These are phyloP conservation scores for Cordyceps javanica DNA, from an alignment of 2,329 filamentous ascomycete species.

Conservation along the genomic window DNA sequence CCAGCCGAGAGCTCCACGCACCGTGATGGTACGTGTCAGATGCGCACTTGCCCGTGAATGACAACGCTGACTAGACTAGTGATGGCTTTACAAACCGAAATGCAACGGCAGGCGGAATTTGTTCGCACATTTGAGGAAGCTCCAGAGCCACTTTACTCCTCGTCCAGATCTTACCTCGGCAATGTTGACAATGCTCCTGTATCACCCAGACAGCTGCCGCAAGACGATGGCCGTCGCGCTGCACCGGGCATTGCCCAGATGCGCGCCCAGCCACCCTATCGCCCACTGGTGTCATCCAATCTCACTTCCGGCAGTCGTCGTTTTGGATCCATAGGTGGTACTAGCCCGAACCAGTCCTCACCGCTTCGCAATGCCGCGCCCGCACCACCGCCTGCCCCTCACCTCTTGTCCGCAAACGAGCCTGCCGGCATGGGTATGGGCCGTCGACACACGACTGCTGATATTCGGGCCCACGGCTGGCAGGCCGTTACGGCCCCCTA, in stretches of 20 bases:
- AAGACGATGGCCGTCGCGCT: constrained; percentile 76
- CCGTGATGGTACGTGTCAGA: constrained; percentile 64
- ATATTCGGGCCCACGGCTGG: constrained; percentile 86
- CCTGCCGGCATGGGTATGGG: constrained; percentile 63
- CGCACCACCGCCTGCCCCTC: constrained; percentile 58
- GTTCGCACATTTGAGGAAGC: constrained; percentile 55
- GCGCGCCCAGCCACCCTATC: constrained; percentile 60
- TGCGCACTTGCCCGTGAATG: constrained; percentile 19
- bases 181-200: constrained; percentile 70
- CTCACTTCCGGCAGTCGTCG: constrained; percentile 69
- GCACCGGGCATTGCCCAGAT: constrained; percentile 58
- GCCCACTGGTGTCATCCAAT: constrained; percentile 75
- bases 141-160: constrained; percentile 64
- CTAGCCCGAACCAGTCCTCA: constrained; percentile 62
- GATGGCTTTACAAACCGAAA: constrained; percentile 49
- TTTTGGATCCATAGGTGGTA: constrained; percentile 81
- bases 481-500: constrained; percentile 57
- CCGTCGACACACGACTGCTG: constrained; percentile 87
- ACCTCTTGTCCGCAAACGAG: constrained; percentile 58
- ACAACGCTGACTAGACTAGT: constrained; percentile 31
- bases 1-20: constrained; percentile 72
- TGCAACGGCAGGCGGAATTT: constrained; percentile 55
- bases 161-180: constrained; percentile 58
- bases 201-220: constrained; percentile 79
- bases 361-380: constrained; percentile 63